These are phyloP conservation scores for Jatropha podagrica DNA, from an alignment of 441 rosid genomes.

Conservation along the genomic window DNA sequence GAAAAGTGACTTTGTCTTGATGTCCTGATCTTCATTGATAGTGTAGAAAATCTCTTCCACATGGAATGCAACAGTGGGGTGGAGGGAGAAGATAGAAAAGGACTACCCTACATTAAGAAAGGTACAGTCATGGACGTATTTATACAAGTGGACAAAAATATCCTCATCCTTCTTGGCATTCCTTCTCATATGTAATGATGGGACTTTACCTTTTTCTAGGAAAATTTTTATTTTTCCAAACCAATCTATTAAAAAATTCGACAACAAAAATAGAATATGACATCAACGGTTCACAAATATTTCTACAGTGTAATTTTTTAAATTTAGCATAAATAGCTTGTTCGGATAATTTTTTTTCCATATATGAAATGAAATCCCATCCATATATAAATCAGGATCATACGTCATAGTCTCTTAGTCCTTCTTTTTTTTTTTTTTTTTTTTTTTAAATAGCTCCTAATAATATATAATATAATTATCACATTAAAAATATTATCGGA, in stretches of 20 bases:
- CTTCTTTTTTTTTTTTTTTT: too few relatives aligned
- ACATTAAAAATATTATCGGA: too few relatives aligned
- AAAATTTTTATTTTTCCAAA: not conserved
- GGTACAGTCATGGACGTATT: constrained; percentile 18
- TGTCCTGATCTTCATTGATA: constrained; percentile 24
- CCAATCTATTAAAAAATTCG: not conserved
- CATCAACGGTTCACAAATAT: not conserved
- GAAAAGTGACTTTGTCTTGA: constrained; percentile 23
- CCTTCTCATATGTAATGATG: constrained; percentile 17
- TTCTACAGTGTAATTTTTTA: not conserved
- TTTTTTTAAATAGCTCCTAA: too few relatives aligned
- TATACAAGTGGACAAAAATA: constrained; percentile 18
- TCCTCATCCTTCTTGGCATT: constrained; percentile 4
- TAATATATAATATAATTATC: too few relatives aligned
- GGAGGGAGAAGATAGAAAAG: constrained; percentile 1
- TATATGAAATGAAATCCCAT: not conserved
- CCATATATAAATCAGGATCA: too few relatives aligned
- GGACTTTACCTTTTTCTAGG: constrained; percentile 15
- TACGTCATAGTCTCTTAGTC: too few relatives aligned
- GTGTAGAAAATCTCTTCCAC: constrained; percentile 26
- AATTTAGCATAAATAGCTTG: not conserved
- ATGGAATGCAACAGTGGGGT: constrained; percentile 27
- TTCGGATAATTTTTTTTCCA: not conserved
- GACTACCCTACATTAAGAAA: constrained; percentile 25
- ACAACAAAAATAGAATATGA: not conserved